Evolutionary conservation across 2,329 filamentous ascomycete genomes (phyloP).

Genomic region (Dactylellina cionopaga): DNA sequence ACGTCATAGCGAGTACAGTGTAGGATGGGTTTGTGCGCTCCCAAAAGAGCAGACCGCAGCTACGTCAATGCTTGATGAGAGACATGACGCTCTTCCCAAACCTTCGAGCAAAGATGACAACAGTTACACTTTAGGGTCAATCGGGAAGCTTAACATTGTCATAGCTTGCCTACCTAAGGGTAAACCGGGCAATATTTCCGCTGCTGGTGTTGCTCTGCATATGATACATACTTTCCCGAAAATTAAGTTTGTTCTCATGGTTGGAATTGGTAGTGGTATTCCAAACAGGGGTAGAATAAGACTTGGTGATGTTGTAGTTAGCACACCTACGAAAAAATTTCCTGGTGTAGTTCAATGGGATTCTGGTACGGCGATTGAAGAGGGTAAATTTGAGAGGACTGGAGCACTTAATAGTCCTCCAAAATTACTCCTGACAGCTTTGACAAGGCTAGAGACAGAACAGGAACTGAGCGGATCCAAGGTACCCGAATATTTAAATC

Average conservation of each 20-base stretch:
- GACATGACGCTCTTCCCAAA: neutral
- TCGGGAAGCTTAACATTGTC: slow-evolving; percentile 2
- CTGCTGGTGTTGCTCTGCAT: neutral
- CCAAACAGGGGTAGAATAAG: slow-evolving; percentile 3
- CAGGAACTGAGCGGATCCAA: neutral
- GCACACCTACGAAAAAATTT: neutral
- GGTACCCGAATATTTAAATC: neutral
- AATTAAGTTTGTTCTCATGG: slow-evolving; percentile 10
- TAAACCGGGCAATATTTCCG: neutral
- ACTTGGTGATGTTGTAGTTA: slow-evolving; percentile 16
- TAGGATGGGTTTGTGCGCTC: slow-evolving; percentile 14
- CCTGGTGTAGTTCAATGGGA: slow-evolving; percentile 19
- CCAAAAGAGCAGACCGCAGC: slow-evolving; percentile 2
- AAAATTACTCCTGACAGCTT: neutral
- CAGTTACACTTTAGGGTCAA: neutral
- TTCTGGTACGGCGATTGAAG: neutral
- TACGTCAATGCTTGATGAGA: neutral
- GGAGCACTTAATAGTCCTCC: neutral
- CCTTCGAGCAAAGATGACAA: neutral
- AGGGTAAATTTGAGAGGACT: neutral
- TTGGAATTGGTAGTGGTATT: slow-evolving; percentile 12
- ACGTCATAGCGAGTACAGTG: neutral
- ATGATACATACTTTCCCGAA: slow-evolving; percentile 1
- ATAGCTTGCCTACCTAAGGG: neutral
- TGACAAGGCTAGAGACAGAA: neutral